Percentiles rank a stretch among this genome's conserved stretches.
Conservation (phyloP, 768 basidiomycete species). For the Amanita molliuscula region DNA sequence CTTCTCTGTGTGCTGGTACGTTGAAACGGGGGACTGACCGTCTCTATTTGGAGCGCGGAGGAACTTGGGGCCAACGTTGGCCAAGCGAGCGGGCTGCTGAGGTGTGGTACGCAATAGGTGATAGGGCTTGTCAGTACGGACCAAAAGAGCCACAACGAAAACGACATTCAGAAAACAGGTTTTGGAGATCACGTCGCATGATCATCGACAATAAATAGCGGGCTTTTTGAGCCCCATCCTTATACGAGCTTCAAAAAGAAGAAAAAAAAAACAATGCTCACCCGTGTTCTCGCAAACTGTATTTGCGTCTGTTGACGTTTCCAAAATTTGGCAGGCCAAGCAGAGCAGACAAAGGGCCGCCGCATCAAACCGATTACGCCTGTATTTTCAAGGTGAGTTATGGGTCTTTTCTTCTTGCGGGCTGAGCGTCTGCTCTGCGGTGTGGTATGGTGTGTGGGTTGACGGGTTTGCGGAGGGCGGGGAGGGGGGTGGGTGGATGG, state of each 20-base stretch:
- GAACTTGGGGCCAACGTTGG: no score
- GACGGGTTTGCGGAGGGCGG: slow-evolving; percentile 3
- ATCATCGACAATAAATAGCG: slow-evolving; percentile 3
- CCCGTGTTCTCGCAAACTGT: background rate
- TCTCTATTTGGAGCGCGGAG: no score
- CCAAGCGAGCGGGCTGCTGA: no score
- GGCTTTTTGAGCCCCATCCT: background rate
- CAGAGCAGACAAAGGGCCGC: slow-evolving; percentile 13
- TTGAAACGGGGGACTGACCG: no score
- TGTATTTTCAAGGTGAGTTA: slow-evolving; percentile 58
- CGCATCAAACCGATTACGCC: slow-evolving; percentile 33
- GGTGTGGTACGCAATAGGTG: background rate
- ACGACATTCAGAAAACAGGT: background rate
- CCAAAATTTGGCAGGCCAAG: background rate
- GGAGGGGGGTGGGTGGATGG: slow-evolving; percentile 26
- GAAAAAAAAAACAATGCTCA: no score
- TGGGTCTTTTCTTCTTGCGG: slow-evolving; percentile 15
- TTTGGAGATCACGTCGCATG: background rate
- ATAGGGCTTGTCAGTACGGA: background rate
- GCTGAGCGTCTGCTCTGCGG: slow-evolving; percentile 7
- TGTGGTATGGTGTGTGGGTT: slow-evolving; percentile 8
- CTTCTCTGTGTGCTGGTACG: no score
- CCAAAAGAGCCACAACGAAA: background rate
- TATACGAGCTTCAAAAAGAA: background rate
- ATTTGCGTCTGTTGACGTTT: background rate